Conservation (phyloP, 176 grass and related monocot species). For the Oryza nivara region DNA sequence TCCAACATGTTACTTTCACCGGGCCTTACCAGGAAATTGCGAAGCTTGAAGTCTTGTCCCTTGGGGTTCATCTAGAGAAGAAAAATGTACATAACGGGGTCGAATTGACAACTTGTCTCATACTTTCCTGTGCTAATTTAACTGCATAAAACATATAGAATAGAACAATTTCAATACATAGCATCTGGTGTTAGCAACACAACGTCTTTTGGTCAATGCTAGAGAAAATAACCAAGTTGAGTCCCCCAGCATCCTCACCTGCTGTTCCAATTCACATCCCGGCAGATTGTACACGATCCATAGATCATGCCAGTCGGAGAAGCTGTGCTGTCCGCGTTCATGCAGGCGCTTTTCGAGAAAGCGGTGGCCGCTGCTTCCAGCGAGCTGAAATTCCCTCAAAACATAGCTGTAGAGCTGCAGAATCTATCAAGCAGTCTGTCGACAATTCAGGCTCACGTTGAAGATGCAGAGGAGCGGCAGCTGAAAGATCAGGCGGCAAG, state of each 20-base stretch:
- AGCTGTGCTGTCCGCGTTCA: constrained; percentile 67
- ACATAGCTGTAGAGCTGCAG: constrained; percentile 52
- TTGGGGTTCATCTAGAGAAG: background rate
- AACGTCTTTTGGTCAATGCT: constrained; percentile 42
- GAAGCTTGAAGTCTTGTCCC: background rate
- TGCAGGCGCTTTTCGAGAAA: constrained; percentile 74
- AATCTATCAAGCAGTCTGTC: constrained; percentile 55
- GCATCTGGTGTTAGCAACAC: background rate
- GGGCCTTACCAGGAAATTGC: no score
- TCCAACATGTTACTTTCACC: no score
- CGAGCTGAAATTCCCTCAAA: constrained; percentile 50
- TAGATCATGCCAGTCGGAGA: constrained; percentile 49
- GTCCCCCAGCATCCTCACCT: background rate
- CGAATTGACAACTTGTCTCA: background rate
- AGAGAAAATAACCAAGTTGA: constrained; percentile 24
- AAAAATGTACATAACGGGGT: no score
- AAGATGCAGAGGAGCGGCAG: constrained; percentile 79
- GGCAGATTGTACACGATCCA: background rate
- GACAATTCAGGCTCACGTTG: constrained; percentile 57
- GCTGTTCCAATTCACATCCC: constrained; percentile 3
- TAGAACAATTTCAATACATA: no score
- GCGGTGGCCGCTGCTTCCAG: constrained; percentile 44
- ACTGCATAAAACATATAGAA: background rate
- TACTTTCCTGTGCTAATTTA: background rate
- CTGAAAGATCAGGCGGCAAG: constrained; percentile 52